Evolutionary conservation across 495 filamentous ascomycete species (phyloP).

Genomic region (Physcia stellaris): DNA sequence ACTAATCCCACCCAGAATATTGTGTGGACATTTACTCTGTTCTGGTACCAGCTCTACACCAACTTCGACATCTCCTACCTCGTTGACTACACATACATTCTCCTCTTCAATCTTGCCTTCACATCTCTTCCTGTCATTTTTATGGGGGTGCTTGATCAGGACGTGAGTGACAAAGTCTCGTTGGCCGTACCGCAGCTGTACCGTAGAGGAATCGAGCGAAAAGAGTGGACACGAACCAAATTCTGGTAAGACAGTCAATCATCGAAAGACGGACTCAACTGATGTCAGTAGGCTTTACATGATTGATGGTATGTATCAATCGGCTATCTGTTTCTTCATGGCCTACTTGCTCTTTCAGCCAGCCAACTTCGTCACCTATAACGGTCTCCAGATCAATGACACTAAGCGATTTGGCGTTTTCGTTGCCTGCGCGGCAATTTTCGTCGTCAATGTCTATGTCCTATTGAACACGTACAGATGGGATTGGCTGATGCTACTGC

Average conservation of each 20-base stretch:
- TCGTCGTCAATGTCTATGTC: slow-evolving; percentile 82
- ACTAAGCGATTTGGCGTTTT: slow-evolving; percentile 71
- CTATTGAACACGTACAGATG: slow-evolving; percentile 91
- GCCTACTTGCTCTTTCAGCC: slow-evolving; percentile 63
- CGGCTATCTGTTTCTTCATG: slow-evolving; percentile 83
- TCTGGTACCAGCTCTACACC: slow-evolving; percentile 96
- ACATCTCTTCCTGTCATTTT: slow-evolving; percentile 91
- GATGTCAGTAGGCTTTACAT: slow-evolving; percentile 67
- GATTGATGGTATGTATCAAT: slow-evolving; percentile 90
- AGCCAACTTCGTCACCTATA: slow-evolving; percentile 50
- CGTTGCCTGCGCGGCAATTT: slow-evolving; percentile 63
- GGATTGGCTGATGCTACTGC: slow-evolving; percentile 87
- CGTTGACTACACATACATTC: slow-evolving; percentile 94
- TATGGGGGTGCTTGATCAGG: slow-evolving; percentile 95
- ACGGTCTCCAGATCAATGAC: slow-evolving; percentile 61
- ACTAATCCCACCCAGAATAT: slow-evolving; percentile 52
- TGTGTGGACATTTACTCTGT: slow-evolving; percentile 92
- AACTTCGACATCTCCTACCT: slow-evolving; percentile 93
- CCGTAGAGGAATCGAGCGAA: slow-evolving; percentile 85
- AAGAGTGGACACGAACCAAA: slow-evolving; percentile 93
- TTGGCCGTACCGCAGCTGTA: slow-evolving; percentile 92
- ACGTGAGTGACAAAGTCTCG: slow-evolving; percentile 88
- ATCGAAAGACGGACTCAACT: slow-evolving; percentile 15
- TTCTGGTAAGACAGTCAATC: slow-evolving; percentile 59
- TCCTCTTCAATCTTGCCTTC: slow-evolving; percentile 92